Base-by-base conservation (phyloP, 2,329 filamentous ascomycete genomes). In the Colletotrichum theobromicola region DNA sequence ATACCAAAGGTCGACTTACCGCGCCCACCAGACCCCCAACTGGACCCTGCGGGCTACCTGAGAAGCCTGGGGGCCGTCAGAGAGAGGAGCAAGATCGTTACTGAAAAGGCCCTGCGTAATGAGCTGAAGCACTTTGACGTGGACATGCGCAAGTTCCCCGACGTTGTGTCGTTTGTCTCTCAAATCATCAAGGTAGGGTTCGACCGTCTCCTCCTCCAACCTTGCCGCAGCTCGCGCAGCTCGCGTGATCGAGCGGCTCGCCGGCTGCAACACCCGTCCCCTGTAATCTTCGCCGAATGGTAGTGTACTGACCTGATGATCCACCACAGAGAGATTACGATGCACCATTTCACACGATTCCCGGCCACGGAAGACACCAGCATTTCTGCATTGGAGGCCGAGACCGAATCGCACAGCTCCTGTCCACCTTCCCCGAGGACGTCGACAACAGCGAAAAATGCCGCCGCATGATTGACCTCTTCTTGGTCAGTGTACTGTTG, bases 31-130 rank as follows among this genome's bases (percentile, higher is more conserved):
- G 96, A 98, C 84, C 96, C 96, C 80, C 90, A 93, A 76, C 88
- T 96, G 78, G 95, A 98, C 82, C 96, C 96, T 24, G 95, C 94
- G 28, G 96, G 93, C 75, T 98, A 98, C 84, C 90, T 99, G 80
- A 92, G 94, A 82, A 98, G 95, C 85, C 91, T 98, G 80, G 92
- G 95, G 80, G 92, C 97, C 32, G 95, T 99, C 30, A 90, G 97
- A 76, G 95, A 98, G 80, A 88, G 95, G 76, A 93, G 91, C 81
- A 90, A 87, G 79, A 86, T 96, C 77, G 88, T 98, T 67, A 89
- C 94, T 75, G 90, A 94, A 76, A 96, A 94, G 86, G 95, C 95
- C 12, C 88, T 94, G 80, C 89, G 88, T 77, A 95, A 98, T 81
- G 89, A 94, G 78, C 89, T 98, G 76, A 91, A 90, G 78, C 96